A percentile compares a stretch with the other conserved stretches of the same genome.
These are phyloP conservation scores for Peterozyma toletana DNA, from an alignment of 805 yeast species.

Conservation along the genomic window DNA sequence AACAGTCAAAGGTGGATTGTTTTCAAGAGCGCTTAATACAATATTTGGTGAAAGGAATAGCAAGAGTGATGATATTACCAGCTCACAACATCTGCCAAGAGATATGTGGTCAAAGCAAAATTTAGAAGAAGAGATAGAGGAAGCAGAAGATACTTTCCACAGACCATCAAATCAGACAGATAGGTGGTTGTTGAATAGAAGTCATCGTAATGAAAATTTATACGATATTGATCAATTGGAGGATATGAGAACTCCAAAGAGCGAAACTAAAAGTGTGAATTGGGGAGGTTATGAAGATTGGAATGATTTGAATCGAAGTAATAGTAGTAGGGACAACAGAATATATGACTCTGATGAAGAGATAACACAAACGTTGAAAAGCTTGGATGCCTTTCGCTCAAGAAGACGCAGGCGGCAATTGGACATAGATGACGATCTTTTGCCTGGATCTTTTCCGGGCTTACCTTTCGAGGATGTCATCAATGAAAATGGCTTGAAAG, in stretches of 20 bases:
- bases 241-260: neutral
- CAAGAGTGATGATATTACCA: neutral
- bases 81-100: too few relatives aligned
- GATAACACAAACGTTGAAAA: constrained; percentile 3
- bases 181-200: too few relatives aligned
- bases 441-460: constrained; percentile 6
- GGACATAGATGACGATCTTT: neutral
- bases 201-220: too few relatives aligned
- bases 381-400: neutral
- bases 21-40: constrained; percentile 5
- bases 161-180: too few relatives aligned
- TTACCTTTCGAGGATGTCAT: constrained; percentile 7
- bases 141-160: too few relatives aligned
- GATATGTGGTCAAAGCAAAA: too few relatives aligned
- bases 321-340: constrained; percentile 5
- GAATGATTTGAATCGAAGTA: neutral
- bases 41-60: neutral
- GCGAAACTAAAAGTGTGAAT: constrained; percentile 1
- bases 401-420: neutral
- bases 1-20: constrained; percentile 3
- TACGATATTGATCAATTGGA: too few relatives aligned
- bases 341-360: constrained; percentile 7
- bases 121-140: too few relatives aligned
- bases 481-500: constrained; percentile 1
- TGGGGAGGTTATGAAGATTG: neutral